These are phyloP conservation scores for Aspergillus quadrilineatus DNA, from an alignment of 2,329 filamentous ascomycete genomes.

Conservation along the genomic window DNA sequence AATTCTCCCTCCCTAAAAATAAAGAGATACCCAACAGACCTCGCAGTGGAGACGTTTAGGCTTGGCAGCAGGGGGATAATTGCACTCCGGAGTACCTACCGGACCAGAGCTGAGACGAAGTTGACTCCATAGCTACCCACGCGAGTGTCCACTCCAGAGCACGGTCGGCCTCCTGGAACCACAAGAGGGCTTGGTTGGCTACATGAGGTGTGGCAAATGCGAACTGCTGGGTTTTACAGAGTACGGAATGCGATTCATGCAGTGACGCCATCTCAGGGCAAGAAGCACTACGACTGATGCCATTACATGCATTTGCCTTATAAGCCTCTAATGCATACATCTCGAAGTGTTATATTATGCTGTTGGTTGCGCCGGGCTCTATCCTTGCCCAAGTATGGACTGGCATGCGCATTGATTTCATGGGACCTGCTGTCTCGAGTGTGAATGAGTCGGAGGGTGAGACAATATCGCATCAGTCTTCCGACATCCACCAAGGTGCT, in stretches of 20 bases:
- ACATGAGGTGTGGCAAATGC: neutral
- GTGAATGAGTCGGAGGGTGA: conserved; percentile 3
- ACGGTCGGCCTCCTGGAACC: neutral
- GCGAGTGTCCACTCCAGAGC: too few relatives aligned
- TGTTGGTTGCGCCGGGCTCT: neutral
- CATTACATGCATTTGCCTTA: neutral
- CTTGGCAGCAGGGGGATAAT: neutral
- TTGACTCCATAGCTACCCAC: neutral
- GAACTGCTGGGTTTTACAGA: neutral
- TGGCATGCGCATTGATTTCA: neutral
- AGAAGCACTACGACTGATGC: neutral
- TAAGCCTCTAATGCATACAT: neutral
- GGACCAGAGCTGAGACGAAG: neutral
- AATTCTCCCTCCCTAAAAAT: neutral
- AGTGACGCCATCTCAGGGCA: neutral
- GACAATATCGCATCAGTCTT: neutral
- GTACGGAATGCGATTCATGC: neutral
- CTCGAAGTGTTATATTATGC: neutral
- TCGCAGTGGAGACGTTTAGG: neutral
- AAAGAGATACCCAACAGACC: neutral
- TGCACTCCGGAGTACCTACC: neutral
- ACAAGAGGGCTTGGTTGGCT: neutral
- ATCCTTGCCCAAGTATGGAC: neutral
- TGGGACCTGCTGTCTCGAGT: neutral
- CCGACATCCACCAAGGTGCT: neutral